phyloP scores from a whole-genome alignment of 225 moss, liverwort and hornwort genomes.

The Ulota crispa region DNA sequence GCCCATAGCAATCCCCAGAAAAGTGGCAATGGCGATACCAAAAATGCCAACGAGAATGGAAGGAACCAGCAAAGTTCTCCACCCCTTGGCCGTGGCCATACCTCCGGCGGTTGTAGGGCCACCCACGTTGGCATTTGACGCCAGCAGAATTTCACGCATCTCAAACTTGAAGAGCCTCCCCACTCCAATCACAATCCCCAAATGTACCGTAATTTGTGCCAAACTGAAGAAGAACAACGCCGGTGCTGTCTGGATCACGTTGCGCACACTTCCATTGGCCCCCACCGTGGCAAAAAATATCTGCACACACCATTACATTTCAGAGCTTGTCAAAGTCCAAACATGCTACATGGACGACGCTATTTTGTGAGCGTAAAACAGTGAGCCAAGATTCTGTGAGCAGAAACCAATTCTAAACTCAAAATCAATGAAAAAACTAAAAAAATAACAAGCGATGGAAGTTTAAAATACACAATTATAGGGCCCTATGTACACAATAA shows the following conservation, averaged over 20 bases:
- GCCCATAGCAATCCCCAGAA: constrained; percentile 79
- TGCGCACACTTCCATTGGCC: constrained; percentile 82
- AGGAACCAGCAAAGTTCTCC: constrained; percentile 83
- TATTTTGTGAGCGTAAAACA: too few relatives aligned
- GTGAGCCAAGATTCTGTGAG: too few relatives aligned
- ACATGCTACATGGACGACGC: too few relatives aligned
- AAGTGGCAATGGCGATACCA: constrained; percentile 91
- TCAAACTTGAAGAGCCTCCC: constrained; percentile 78
- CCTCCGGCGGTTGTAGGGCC: constrained; percentile 95
- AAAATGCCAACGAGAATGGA: constrained; percentile 89
- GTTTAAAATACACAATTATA: too few relatives aligned
- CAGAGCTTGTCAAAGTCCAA: neutral
- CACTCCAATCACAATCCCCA: constrained; percentile 76
- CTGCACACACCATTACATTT: constrained; percentile 27
- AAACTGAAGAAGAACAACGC: constrained; percentile 83
- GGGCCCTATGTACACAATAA: too few relatives aligned
- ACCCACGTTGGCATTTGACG: constrained; percentile 98
- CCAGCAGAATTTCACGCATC: constrained; percentile 78
- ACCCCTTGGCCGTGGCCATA: constrained; percentile 95
- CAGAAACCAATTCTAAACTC: too few relatives aligned
- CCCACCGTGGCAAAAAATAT: constrained; percentile 93
- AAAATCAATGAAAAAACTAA: too few relatives aligned
- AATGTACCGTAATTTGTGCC: constrained; percentile 83
- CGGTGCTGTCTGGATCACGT: constrained; percentile 84
- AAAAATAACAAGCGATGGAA: too few relatives aligned